A percentile compares a stretch with the other conserved stretches of the same genome.
Evolutionary conservation across 2,329 filamentous ascomycete species (phyloP).

Genomic region (Hypoxylon sp.): DNA sequence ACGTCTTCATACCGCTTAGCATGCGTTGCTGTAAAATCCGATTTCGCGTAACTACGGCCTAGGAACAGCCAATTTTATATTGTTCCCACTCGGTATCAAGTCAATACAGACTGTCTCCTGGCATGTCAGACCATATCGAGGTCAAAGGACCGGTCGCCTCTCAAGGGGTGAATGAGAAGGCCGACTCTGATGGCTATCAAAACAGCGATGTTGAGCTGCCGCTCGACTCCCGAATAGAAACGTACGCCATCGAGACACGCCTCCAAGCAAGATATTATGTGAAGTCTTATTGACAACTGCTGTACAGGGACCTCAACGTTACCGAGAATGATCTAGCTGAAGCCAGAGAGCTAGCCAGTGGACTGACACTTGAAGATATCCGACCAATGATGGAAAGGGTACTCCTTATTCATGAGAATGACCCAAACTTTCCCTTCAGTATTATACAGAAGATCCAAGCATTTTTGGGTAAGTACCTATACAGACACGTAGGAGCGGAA

Average conservation of each 20-base stretch:
- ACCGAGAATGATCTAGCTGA: slow-evolving; percentile 48
- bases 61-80: neutral
- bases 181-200: slow-evolving; percentile 20
- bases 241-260: slow-evolving; percentile 31
- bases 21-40: slow-evolving; percentile 13
- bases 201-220: slow-evolving; percentile 38
- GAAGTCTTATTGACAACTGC: neutral
- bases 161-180: slow-evolving; percentile 33
- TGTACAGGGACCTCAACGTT: slow-evolving; percentile 47
- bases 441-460: slow-evolving; percentile 59
- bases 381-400: slow-evolving; percentile 57
- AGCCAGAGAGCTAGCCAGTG: slow-evolving; percentile 46
- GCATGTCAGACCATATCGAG: slow-evolving; percentile 33
- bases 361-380: slow-evolving; percentile 47
- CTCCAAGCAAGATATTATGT: neutral
- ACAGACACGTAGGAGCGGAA: neutral
- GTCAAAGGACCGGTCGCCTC: slow-evolving; percentile 21
- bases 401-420: slow-evolving; percentile 60
- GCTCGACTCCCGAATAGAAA: slow-evolving; percentile 35
- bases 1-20: neutral
- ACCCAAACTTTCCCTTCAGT: slow-evolving; percentile 63
- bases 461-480: slow-evolving; percentile 55
- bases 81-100: neutral
- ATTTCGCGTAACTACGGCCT: neutral
- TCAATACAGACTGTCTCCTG: neutral